phyloP scores from a whole-genome alignment of 164 flowering plant species.

The Santalum album region DNA sequence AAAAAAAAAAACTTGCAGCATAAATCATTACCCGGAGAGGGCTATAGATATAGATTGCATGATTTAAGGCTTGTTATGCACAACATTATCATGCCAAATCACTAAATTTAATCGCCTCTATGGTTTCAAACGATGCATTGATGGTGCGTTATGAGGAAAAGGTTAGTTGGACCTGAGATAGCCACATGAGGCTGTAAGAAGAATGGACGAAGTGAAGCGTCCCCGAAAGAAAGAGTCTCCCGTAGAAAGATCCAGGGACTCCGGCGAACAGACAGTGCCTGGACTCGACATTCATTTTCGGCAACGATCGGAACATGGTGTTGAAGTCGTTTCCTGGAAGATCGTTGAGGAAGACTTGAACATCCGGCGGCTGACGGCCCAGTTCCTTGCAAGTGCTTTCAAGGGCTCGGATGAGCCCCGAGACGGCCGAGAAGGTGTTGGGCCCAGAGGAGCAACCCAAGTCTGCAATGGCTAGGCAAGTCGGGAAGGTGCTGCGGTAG shows the following conservation, averaged over 20 bases:
- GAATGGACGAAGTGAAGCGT: conserved; percentile 55
- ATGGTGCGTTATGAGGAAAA: background rate
- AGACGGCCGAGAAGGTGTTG: conserved; percentile 37
- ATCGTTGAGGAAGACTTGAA: conserved; percentile 44
- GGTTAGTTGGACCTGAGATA: conserved; percentile 38
- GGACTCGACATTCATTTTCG: conserved; percentile 10
- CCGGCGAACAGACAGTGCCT: conserved; percentile 37
- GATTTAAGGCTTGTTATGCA: too few species aligned
- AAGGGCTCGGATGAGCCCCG: conserved; percentile 25
- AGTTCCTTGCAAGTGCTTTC: conserved; percentile 6
- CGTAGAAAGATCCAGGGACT: conserved; percentile 55
- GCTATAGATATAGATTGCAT: too few species aligned
- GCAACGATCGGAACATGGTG: conserved; percentile 32
- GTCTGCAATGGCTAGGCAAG: conserved; percentile 39
- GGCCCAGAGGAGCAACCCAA: conserved; percentile 77
- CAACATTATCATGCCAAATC: too few species aligned
- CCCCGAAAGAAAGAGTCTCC: conserved; percentile 40
- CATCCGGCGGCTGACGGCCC: conserved; percentile 21
- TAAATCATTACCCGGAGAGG: too few species aligned
- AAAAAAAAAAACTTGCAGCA: too few species aligned
- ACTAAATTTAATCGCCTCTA: background rate
- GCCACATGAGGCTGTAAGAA: conserved; percentile 55
- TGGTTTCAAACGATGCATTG: background rate
- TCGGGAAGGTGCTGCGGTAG: conserved; percentile 11
- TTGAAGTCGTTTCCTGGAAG: conserved; percentile 72